Base-by-base conservation (phyloP, 192 early-diverging fungal species). In the Rhizoclosmatium sp. region DNA sequence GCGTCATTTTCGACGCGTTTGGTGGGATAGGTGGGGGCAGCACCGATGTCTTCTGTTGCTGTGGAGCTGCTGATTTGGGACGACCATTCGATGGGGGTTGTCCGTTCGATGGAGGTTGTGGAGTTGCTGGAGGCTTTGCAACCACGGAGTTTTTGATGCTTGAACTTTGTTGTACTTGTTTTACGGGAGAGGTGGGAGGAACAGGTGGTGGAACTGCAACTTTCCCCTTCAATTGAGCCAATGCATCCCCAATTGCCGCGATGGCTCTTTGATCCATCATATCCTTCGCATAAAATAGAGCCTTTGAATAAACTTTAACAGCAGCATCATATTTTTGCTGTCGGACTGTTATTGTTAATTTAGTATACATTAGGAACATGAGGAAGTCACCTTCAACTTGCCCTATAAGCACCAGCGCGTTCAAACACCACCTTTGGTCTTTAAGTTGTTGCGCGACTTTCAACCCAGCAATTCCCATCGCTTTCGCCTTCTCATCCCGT, bases 381-480 rank as follows among this genome's bases (percentile, higher is more conserved):
- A n/a, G 3, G 65, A 68, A 51, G 10, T 54, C 51, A 81, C 80
- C 65, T 67, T 76, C 66, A 9, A 47, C 80, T 75, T 81, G 80
- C 3, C 65, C 80, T 39, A 81, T 69, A 21, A 81, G 49, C 23
- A 81, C 80, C 5, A 23, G 59, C 9, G 80, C 80, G 48, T 81
- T 81, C 48, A 81, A 40, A 42, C 66, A 31, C 80, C 80, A 81
- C 40, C 80, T 2, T 21, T n/a, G 2, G 54, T 81, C 74, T 40
- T 76, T 76, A 16, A 75, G n/a, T 2, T 2, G 47, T 46, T 76
- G 73, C 39, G 80, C 65, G 2, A 59, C 47, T 48, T 10, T 40
- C 21, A 70, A 47, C n/a, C 74, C 62, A 4, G 65, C 44, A 47
- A 62, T 66, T n/a, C 74, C 80, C 14, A 14, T 69, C 44, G 48